Base-by-base conservation (phyloP, 371 early-diverging fungal genomes). In the Fennellomyces sp. region DNA sequence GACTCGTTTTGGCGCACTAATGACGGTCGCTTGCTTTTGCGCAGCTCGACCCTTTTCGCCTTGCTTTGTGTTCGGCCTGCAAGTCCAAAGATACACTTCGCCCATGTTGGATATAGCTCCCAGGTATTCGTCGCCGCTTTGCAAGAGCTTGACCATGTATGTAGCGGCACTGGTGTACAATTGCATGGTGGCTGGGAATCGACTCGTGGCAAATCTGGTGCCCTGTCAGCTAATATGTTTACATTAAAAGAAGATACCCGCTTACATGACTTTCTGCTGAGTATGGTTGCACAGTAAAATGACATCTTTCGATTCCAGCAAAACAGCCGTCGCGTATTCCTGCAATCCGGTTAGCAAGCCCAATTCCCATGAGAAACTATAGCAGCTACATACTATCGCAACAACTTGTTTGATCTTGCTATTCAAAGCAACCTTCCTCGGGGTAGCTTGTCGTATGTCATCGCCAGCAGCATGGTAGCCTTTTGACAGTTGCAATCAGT, bases 51-150 rank as follows among this genome's bases (percentile, higher is more conserved):
- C 7, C 26, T 33, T 52, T 13, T 48, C 25, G 26, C 19, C 23
- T 19, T 56, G 45, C 17, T 25, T 49, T 17, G 45, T 21, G 12
- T 28, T 49, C 12, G 45, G 45, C 5, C 36, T n/a, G 6, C 31
- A 71, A 10, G 68, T 68, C 85, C 87, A 87, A 2, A 83, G 60
- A 55, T 76, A 84, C 0, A 87, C 72, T 41, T 87, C 84, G 5
- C 85, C 85, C 19, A 63, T 59, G 25, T 59, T 71, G 1, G 84
- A 75, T 31, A 87, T 53, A 8, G 83, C 81, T 11, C 82, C 85
- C 31, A 83, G 59, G 55, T 77, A 69, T 33, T 79, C 77, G 28
- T 76, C 75, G 2, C 78, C 76, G 45, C 83, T 76, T 8, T 69
- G 47, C 15, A 83, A 52, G 8, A 81, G 58, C 15, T 69, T 68